Evolutionary conservation across 371 early-diverging fungal species (phyloP).

Genomic region (Rhizopus delemar): DNA sequence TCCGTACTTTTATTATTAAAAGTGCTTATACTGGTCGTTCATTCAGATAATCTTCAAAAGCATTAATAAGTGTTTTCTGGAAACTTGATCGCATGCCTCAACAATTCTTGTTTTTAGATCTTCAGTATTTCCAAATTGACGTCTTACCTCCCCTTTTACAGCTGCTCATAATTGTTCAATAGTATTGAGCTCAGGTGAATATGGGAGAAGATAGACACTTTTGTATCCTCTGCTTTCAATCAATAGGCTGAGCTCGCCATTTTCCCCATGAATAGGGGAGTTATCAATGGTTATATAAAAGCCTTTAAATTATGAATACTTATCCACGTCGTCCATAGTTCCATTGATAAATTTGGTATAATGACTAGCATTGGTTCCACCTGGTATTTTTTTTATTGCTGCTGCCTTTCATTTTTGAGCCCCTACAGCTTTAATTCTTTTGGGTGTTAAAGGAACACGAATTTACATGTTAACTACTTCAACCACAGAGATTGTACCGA

Average conservation of each 20-base stretch:
- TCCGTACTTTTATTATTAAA: slow-evolving; percentile 10
- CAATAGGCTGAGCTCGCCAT: slow-evolving; percentile 10
- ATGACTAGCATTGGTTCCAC: not conserved
- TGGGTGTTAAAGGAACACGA: too few relatives aligned
- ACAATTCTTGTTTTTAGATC: slow-evolving; percentile 10
- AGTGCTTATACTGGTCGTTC: slow-evolving; percentile 5
- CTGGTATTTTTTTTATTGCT: not conserved
- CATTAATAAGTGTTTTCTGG: slow-evolving; percentile 8
- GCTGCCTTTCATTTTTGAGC: too few relatives aligned
- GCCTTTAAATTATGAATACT: not conserved
- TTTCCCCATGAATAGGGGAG: slow-evolving; percentile 8
- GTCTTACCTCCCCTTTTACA: slow-evolving; percentile 8
- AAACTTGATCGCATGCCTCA: slow-evolving; percentile 11
- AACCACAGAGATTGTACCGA: too few relatives aligned
- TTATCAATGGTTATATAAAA: slow-evolving; percentile 3
- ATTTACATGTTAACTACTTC: too few relatives aligned
- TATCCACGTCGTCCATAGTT: slow-evolving; percentile 1
- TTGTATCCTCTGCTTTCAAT: slow-evolving; percentile 8
- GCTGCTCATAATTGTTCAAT: slow-evolving; percentile 20
- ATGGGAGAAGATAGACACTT: slow-evolving; percentile 15
- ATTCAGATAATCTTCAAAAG: slow-evolving; percentile 16
- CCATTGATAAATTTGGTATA: slow-evolving; percentile 1
- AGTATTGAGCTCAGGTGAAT: slow-evolving; percentile 20
- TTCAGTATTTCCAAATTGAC: slow-evolving; percentile 3
- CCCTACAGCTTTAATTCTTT: too few relatives aligned